These are phyloP conservation scores for Lenwebbia sp. DNA, from an alignment of 345 rosid species.

Conservation along the genomic window DNA sequence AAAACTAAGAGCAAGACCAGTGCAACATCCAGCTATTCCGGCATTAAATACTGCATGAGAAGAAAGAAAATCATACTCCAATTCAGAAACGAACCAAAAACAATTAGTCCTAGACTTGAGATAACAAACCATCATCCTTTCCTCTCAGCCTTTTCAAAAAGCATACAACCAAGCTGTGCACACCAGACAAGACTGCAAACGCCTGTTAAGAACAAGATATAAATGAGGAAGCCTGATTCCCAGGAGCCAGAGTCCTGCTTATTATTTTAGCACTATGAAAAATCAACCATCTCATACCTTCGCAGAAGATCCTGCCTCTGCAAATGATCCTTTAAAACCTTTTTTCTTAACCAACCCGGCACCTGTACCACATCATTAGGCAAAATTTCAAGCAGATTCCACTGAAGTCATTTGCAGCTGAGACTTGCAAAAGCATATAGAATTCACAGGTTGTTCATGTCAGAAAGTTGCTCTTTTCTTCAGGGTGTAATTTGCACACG, in stretches of 20 bases:
- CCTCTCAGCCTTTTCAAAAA: slow-evolving; percentile 67
- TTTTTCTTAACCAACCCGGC: slow-evolving; percentile 71
- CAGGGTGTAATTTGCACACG: not conserved
- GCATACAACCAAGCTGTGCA: slow-evolving; percentile 70
- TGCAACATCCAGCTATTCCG: slow-evolving; percentile 89
- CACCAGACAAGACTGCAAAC: slow-evolving; percentile 61
- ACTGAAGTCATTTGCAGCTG: not conserved
- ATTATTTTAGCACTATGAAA: not conserved
- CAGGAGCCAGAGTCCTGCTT: not conserved
- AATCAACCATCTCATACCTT: slow-evolving; percentile 36
- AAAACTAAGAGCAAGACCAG: slow-evolving; percentile 79
- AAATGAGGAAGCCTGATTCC: not conserved
- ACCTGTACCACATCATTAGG: slow-evolving; percentile 29
- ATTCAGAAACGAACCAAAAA: not conserved
- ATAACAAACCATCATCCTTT: slow-evolving; percentile 71
- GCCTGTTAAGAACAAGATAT: slow-evolving; percentile 22
- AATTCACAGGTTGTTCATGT: not conserved
- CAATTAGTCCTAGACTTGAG: not conserved
- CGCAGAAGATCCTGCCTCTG: slow-evolving; percentile 78
- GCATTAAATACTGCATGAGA: slow-evolving; percentile 62
- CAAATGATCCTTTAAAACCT: slow-evolving; percentile 75
- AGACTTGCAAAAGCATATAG: not conserved
- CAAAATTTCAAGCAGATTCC: not conserved
- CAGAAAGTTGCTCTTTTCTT: not conserved
- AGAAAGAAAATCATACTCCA: not conserved